Percentiles rank a stretch among this genome's conserved stretches.
These are phyloP conservation scores for Neopestalotiopsis sp. DNA, from an alignment of 2,329 filamentous ascomycete genomes.

Conservation along the genomic window DNA sequence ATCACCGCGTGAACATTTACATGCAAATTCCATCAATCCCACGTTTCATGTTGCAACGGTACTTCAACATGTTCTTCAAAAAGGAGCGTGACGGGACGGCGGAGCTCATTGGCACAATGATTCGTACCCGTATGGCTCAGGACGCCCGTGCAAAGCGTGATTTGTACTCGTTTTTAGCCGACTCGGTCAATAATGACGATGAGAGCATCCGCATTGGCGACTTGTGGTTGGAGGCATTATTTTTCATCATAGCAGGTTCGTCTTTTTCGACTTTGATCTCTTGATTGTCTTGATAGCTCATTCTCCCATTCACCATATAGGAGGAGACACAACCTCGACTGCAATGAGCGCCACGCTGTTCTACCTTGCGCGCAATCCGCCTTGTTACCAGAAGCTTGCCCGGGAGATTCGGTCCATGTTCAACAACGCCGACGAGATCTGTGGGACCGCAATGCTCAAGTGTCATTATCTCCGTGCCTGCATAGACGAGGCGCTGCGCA, in stretches of 20 bases:
- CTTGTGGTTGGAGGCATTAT: slow-evolving; percentile 12
- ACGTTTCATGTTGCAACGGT: background rate
- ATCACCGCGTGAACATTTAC: background rate
- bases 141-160: slow-evolving; percentile 24
- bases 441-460: slow-evolving; percentile 36
- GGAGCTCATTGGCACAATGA: slow-evolving; percentile 26
- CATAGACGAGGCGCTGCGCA: slow-evolving; percentile 52
- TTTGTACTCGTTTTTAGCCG: slow-evolving; percentile 26
- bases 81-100: background rate
- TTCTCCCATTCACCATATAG: background rate
- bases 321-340: slow-evolving; percentile 38
- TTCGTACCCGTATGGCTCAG: slow-evolving; percentile 24
- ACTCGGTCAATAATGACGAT: slow-evolving; percentile 8
- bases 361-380: slow-evolving; percentile 38
- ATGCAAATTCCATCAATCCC: background rate
- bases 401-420: slow-evolving; percentile 41
- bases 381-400: slow-evolving; percentile 32
- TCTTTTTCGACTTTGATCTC: too few relatives aligned
- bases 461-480: slow-evolving; percentile 50
- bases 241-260: slow-evolving; percentile 19
- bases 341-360: slow-evolving; percentile 39
- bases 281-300: background rate
- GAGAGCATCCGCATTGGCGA: background rate
- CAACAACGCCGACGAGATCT: slow-evolving; percentile 33
- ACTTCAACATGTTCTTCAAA: slow-evolving; percentile 2